Percentiles rank a stretch among this genome's conserved stretches.
phyloP scores from a whole-genome alignment of 1,284 basidiomycete species.

The Ceratobasidium sp. region DNA sequence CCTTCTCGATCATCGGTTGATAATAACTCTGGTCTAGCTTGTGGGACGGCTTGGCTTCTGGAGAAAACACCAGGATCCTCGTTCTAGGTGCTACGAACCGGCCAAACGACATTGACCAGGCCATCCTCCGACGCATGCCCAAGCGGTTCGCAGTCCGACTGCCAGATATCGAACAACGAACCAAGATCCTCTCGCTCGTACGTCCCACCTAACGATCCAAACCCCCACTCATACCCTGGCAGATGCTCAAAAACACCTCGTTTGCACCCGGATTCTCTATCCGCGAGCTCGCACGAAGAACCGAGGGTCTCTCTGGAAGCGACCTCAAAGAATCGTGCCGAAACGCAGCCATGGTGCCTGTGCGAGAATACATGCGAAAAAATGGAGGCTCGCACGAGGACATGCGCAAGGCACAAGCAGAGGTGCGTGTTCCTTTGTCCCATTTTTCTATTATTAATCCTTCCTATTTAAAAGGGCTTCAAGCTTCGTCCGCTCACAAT shows the following conservation, averaged over 20 bases:
- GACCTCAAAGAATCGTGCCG: constrained; percentile 96
- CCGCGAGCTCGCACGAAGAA: constrained; percentile 69
- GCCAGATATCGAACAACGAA: constrained; percentile 81
- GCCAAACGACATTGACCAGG: constrained; percentile 93
- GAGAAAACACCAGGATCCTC: constrained; percentile 74
- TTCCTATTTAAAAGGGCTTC: constrained; percentile 67
- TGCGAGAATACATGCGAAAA: constrained; percentile 82
- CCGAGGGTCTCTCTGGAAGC: constrained; percentile 86
- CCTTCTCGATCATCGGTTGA: neutral
- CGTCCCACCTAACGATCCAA: constrained; percentile 41
- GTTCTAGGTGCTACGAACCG: constrained; percentile 97
- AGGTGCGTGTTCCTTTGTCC: constrained; percentile 45
- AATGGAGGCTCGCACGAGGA: constrained; percentile 55
- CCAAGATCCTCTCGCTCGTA: constrained; percentile 89
- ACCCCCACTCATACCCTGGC: neutral
- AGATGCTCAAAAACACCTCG: constrained; percentile 86
- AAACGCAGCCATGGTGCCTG: constrained; percentile 89
- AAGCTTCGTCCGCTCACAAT: constrained; percentile 72
- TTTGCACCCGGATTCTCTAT: constrained; percentile 73
- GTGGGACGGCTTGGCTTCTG: constrained; percentile 96
- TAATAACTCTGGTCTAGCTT: constrained; percentile 58
- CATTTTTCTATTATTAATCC: neutral
- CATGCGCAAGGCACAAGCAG: constrained; percentile 50
- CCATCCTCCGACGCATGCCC: constrained; percentile 95
- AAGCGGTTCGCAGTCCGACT: constrained; percentile 93